A percentile compares a stretch with the other conserved stretches of the same genome.
phyloP scores from a whole-genome alignment of 2,329 filamentous ascomycete species.

The Aspergillus ochraceus region DNA sequence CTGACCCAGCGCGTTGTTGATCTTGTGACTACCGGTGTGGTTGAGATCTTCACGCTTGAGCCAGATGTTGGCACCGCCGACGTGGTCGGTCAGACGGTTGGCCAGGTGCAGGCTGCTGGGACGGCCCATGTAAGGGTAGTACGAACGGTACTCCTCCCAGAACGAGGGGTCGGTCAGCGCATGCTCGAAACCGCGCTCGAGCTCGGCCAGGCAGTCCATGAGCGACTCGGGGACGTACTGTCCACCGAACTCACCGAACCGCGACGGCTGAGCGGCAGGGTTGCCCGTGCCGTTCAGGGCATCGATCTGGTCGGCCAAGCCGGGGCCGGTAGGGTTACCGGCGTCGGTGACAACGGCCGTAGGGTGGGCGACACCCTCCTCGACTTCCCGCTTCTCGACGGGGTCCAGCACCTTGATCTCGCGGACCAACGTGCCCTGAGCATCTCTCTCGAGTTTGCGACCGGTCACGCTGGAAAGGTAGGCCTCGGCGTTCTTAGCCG shows the following conservation, averaged over 20 bases:
- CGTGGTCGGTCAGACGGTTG: slow-evolving; percentile 81
- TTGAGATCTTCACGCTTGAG: slow-evolving; percentile 97
- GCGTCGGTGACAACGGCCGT: slow-evolving; percentile 65
- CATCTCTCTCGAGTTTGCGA: slow-evolving; percentile 50
- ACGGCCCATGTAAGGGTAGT: slow-evolving; percentile 96
- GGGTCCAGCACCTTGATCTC: slow-evolving; percentile 72
- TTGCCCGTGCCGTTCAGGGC: slow-evolving; percentile 68
- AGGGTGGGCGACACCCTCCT: slow-evolving; percentile 50
- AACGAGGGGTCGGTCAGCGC: slow-evolving; percentile 86
- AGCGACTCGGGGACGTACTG: slow-evolving; percentile 97
- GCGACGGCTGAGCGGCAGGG: slow-evolving; percentile 67
- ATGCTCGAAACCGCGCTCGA: slow-evolving; percentile 87
- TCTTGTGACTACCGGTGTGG: slow-evolving; percentile 98
- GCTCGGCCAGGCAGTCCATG: slow-evolving; percentile 91
- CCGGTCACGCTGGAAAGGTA: slow-evolving; percentile 77
- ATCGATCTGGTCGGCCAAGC: slow-evolving; percentile 80
- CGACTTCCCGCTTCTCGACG: slow-evolving; percentile 57
- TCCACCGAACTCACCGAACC: slow-evolving; percentile 94
- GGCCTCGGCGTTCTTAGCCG: slow-evolving; percentile 73
- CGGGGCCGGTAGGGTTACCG: slow-evolving; percentile 57
- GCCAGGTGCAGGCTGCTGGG: slow-evolving; percentile 90
- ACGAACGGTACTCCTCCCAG: slow-evolving; percentile 95
- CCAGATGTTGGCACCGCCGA: slow-evolving; percentile 94
- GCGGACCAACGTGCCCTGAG: slow-evolving; percentile 52
- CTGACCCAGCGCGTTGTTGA: slow-evolving; percentile 97